Conservation (phyloP, 2,329 filamentous ascomycete genomes). For the Iodosphaeria phyllophila region DNA sequence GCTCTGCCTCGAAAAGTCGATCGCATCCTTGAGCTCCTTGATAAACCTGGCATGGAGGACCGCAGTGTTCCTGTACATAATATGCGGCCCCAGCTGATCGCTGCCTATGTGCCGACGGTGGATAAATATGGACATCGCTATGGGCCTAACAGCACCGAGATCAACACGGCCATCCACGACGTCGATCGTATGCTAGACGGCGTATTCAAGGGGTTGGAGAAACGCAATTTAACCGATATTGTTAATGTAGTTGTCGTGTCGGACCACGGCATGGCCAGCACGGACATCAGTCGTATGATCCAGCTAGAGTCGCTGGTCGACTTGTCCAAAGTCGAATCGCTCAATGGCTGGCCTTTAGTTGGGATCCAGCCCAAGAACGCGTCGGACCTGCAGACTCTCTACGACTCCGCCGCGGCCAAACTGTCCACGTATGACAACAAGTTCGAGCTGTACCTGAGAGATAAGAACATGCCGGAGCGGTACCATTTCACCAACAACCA, state of each 20-base stretch:
- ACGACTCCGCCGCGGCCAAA: constrained; percentile 39
- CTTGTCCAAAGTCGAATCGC: constrained; percentile 56
- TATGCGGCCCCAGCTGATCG: constrained; percentile 73
- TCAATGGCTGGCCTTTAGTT: constrained; percentile 86
- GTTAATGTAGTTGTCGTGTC: constrained; percentile 95
- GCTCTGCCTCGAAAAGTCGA: constrained; percentile 55
- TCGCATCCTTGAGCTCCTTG: constrained; percentile 65
- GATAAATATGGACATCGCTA: constrained; percentile 74
- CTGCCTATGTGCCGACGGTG: constrained; percentile 86
- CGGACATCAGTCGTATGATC: constrained; percentile 58
- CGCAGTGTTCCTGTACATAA: constrained; percentile 26
- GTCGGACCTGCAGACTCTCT: constrained; percentile 45
- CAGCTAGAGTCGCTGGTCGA: constrained; percentile 85
- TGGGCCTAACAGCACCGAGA: constrained; percentile 90
- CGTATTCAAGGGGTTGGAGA: constrained; percentile 57
- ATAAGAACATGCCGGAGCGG: constrained; percentile 74
- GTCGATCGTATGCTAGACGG: constrained; percentile 69
- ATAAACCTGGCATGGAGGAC: constrained; percentile 56
- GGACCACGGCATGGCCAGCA: constrained; percentile 96
- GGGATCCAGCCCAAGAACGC: constrained; percentile 66
- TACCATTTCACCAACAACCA: constrained; percentile 83
- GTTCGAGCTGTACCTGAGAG: constrained; percentile 77
- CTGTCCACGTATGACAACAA: constrained; percentile 41
- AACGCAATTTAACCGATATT: constrained; percentile 69
- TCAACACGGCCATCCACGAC: constrained; percentile 54